Conservation (phyloP, 2,329 filamentous ascomycete genomes). For the Stachybotrys chartarum region DNA sequence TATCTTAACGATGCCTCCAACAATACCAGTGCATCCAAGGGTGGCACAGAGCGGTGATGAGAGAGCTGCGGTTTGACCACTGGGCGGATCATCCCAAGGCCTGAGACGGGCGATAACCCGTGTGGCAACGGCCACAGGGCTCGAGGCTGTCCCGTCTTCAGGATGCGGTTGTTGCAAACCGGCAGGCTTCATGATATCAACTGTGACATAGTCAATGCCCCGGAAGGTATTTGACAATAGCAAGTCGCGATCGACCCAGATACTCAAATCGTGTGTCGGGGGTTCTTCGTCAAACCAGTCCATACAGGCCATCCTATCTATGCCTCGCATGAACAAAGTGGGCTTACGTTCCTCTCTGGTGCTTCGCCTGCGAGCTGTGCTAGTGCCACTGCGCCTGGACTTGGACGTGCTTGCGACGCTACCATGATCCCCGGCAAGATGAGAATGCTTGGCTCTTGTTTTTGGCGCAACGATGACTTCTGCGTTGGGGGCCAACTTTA, state of each 20-base stretch:
- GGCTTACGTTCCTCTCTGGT: slow-evolving; percentile 59
- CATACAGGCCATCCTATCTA: slow-evolving; percentile 62
- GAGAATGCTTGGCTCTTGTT: slow-evolving; percentile 62
- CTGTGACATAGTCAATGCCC: slow-evolving; percentile 68
- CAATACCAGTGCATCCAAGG: slow-evolving; percentile 63
- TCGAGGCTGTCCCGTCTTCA: slow-evolving; percentile 56
- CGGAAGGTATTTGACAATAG: slow-evolving; percentile 65
- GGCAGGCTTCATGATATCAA: slow-evolving; percentile 82
- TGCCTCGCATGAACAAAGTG: slow-evolving; percentile 69
- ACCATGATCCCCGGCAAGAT: slow-evolving; percentile 63
- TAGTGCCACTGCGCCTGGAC: slow-evolving; percentile 71
- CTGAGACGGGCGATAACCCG: slow-evolving; percentile 71
- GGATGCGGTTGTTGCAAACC: slow-evolving; percentile 64
- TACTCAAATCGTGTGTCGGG: slow-evolving; percentile 51
- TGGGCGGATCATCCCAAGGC: slow-evolving; percentile 81
- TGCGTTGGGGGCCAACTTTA: slow-evolving; percentile 87
- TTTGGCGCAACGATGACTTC: slow-evolving; percentile 98
- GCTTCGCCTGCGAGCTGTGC: slow-evolving; percentile 53
- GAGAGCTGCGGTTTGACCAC: slow-evolving; percentile 70
- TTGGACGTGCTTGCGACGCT: slow-evolving; percentile 76
- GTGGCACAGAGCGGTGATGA: slow-evolving; percentile 70
- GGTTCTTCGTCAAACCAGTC: slow-evolving; percentile 74
- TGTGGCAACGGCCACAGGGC: slow-evolving; percentile 30
- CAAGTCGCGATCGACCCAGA: slow-evolving; percentile 82
- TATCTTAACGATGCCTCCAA: slow-evolving; percentile 81